A percentile compares a stretch with the other conserved stretches of the same genome.
Conservation (phyloP, 768 basidiomycete genomes). For the Agrocybe praecox region DNA sequence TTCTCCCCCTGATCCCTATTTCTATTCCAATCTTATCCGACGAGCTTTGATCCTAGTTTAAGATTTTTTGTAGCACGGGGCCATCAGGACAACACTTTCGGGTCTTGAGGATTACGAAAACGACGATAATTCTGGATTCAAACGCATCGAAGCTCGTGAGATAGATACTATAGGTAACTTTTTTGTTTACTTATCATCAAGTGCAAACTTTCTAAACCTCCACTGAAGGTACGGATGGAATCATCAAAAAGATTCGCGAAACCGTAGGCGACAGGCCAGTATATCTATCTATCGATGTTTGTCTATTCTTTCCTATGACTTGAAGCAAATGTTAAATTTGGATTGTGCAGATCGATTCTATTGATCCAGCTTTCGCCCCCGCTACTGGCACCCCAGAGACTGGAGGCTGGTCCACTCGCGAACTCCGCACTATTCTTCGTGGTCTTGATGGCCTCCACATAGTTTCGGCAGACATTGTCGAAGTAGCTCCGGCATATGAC, state of each 20-base stretch:
- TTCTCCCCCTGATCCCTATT: slow-evolving; percentile 17
- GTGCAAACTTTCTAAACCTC: not conserved
- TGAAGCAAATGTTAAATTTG: not conserved
- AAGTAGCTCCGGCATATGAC: slow-evolving; percentile 84
- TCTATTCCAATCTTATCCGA: slow-evolving; percentile 19
- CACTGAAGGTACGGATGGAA: slow-evolving; percentile 63
- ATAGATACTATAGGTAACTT: slow-evolving; percentile 75
- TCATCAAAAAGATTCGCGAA: slow-evolving; percentile 78
- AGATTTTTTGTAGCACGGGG: slow-evolving; percentile 68
- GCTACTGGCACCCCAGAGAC: slow-evolving; percentile 87
- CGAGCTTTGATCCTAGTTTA: slow-evolving; percentile 77
- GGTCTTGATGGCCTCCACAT: slow-evolving; percentile 77
- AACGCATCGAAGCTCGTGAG: slow-evolving; percentile 82
- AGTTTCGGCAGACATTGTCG: slow-evolving; percentile 83
- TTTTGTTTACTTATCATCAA: not conserved
- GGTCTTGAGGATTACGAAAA: slow-evolving; percentile 77
- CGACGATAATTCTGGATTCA: slow-evolving; percentile 79
- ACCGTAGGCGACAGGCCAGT: slow-evolving; percentile 76
- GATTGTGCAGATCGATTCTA: slow-evolving; percentile 63
- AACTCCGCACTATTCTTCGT: slow-evolving; percentile 74
- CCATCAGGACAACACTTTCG: slow-evolving; percentile 83
- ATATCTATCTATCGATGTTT: slow-evolving; percentile 78
- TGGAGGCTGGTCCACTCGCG: slow-evolving; percentile 84
- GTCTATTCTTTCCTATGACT: slow-evolving; percentile 19
- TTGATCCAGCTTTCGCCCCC: slow-evolving; percentile 82